Evolutionary conservation across 2,329 filamentous ascomycete genomes (phyloP).

Genomic region (Alternaria novae-zelandiae): DNA sequence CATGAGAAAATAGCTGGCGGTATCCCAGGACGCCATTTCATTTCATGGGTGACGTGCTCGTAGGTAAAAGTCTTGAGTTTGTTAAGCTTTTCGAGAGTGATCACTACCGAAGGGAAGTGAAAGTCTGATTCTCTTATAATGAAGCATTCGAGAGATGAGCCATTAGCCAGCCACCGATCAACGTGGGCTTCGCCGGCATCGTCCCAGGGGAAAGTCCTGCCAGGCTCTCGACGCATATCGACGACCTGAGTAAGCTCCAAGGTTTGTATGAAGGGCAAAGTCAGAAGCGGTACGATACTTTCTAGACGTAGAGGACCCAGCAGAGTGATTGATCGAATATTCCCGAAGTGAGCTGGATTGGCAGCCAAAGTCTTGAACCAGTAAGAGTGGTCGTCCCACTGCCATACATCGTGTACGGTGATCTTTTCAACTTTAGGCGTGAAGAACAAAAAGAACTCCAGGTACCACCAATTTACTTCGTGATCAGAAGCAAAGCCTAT

Average conservation of each 20-base stretch:
- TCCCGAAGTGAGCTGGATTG: conserved; percentile 3
- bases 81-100: neutral
- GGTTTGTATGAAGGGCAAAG: conserved; percentile 6
- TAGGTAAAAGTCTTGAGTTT: conserved; percentile 10
- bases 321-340: conserved; percentile 6
- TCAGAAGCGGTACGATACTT: conserved; percentile 15
- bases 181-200: neutral
- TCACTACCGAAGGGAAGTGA: neutral
- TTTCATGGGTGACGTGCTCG: conserved; percentile 1
- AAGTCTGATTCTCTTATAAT: conserved; percentile 1
- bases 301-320: conserved; percentile 11
- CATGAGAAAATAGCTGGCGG: neutral
- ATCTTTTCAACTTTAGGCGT: conserved; percentile 8
- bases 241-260: conserved; percentile 2
- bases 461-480: conserved; percentile 16
- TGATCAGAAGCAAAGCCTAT: neutral
- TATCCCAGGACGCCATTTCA: neutral
- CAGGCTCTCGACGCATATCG: conserved; percentile 3
- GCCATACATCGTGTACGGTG: conserved; percentile 4
- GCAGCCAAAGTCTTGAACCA: conserved; percentile 8
- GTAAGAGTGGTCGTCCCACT: conserved; percentile 13
- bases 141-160: conserved; percentile 8
- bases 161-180: neutral
- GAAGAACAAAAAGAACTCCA: conserved; percentile 17
- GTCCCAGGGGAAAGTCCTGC: conserved; percentile 1